A percentile compares a stretch with the other conserved stretches of the same genome.
Conservation (phyloP, 805 yeast species). For the Starmerella bacillaris region DNA sequence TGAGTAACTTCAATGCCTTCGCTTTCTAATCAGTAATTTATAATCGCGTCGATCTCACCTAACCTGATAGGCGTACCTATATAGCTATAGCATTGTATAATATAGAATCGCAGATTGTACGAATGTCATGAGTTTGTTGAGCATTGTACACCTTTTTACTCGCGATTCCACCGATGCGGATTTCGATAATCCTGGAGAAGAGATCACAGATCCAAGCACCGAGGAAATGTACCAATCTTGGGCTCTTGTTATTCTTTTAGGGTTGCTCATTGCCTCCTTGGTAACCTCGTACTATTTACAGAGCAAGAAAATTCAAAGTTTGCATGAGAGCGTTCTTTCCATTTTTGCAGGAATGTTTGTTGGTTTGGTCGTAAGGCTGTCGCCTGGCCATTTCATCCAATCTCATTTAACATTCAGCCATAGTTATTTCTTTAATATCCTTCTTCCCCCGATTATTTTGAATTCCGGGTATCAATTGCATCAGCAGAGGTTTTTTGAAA, state of each 20-base stretch:
- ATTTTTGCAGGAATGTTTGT: constrained; percentile 94
- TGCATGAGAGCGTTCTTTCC: constrained; percentile 94
- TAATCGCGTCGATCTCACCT: too few species aligned
- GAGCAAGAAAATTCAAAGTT: constrained; percentile 75
- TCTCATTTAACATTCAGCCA: constrained; percentile 92
- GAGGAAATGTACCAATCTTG: constrained; percentile 94
- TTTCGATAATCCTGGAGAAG: constrained; percentile 28
- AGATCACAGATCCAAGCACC: constrained; percentile 60
- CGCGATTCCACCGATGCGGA: constrained; percentile 26
- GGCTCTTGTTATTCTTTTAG: constrained; percentile 80
- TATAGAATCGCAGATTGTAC: too few species aligned
- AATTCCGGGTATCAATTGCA: constrained; percentile 94
- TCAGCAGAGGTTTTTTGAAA: constrained; percentile 85
- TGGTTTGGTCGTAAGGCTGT: constrained; percentile 71
- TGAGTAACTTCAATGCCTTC: too few species aligned
- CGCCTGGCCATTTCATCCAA: constrained; percentile 95
- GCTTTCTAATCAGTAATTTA: too few species aligned
- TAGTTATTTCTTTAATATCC: constrained; percentile 78
- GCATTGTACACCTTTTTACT: constrained; percentile 5
- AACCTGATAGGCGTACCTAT: too few species aligned
- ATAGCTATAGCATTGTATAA: too few species aligned
- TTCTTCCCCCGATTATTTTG: constrained; percentile 87
- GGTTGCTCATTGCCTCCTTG: constrained; percentile 65
- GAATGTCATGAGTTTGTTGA: constrained; percentile 3
- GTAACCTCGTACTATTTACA: constrained; percentile 92